Evolutionary conservation across 768 basidiomycete genomes (phyloP), one percentile per base, ranked within the genome.

Genomic region (Tephrocybe sp.): DNA sequence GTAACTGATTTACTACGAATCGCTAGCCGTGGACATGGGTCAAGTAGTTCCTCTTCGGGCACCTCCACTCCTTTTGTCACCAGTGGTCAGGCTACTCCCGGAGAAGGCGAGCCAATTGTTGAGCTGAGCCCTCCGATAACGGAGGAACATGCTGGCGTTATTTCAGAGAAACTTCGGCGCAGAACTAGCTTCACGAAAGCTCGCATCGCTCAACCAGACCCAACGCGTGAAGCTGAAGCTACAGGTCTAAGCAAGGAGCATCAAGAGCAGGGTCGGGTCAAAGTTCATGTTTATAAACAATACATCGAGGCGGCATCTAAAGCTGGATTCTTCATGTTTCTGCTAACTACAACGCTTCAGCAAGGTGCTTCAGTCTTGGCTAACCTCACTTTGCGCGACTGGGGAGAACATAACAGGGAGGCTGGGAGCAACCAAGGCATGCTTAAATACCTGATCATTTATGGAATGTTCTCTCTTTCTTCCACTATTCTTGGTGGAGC

Each of bases 301-400:
- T 97, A 97, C 61, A 77, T 96, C 57, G 69, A 80, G 48, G 89
- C 93, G 0, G 89, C 90, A 7, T 93, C 91, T 1, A 83, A 76
- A 54, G 56, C 71, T 1, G 93, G 90, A 1, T 92, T 91, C 61
- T 60, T 61, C 5, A 56, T 88, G 53, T 87, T 88, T 54, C 53
- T 93, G 6, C 41, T 86, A 18, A 70, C 76, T 6, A 80, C 78
- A 4, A 43, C 82, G 36, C 51, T 66, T 12, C 75, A 82, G 47
- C 92, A 95, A 63, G 77, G 71, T 5, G 61, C 78, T 8, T 77
- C 79, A 0, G 81, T 94, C 25, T 47, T 76, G 9, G 78, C 80
- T 0, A 88, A 82, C 22, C 67, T 84, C 26, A 81, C 86, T 37
- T 70, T 96, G n/a, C 80, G 89, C 31, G 72, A 76, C 41, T 96